Evolutionary conservation across 345 rosid genomes (phyloP).

Genomic region (Balakata baccata): DNA sequence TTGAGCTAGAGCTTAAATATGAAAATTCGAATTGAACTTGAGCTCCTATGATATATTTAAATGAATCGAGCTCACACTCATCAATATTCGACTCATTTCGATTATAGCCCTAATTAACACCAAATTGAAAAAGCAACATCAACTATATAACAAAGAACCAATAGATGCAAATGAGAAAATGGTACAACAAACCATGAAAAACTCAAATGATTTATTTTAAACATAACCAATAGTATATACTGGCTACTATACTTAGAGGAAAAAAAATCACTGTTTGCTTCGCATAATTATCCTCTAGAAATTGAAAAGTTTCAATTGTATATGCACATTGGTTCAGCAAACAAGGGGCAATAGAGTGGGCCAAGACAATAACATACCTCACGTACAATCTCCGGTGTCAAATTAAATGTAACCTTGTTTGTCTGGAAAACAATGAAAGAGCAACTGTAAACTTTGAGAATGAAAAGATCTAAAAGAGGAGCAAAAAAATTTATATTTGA

Average conservation of each 20-base stretch:
- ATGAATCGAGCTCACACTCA: too few relatives aligned
- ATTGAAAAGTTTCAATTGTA: background rate
- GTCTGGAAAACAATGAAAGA: slow-evolving; percentile 52
- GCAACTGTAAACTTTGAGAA: background rate
- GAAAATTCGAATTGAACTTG: too few relatives aligned
- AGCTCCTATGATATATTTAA: too few relatives aligned
- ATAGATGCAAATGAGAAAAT: background rate
- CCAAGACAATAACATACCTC: slow-evolving; percentile 47
- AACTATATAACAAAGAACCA: background rate
- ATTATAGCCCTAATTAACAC: too few relatives aligned
- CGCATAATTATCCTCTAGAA: background rate
- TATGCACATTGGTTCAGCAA: background rate
- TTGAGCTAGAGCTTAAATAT: too few relatives aligned
- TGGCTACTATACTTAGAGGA: background rate
- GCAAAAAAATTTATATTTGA: background rate
- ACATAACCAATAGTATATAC: background rate
- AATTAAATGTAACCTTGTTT: slow-evolving; percentile 81
- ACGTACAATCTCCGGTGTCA: slow-evolving; percentile 79
- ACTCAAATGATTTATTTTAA: background rate
- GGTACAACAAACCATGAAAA: background rate
- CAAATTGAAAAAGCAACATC: background rate
- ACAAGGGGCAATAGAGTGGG: background rate
- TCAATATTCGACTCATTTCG: too few relatives aligned
- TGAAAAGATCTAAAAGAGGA: background rate
- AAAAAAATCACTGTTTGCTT: background rate